phyloP scores from a whole-genome alignment of 192 early-diverging fungal species.

The Mortierella antarctica region DNA sequence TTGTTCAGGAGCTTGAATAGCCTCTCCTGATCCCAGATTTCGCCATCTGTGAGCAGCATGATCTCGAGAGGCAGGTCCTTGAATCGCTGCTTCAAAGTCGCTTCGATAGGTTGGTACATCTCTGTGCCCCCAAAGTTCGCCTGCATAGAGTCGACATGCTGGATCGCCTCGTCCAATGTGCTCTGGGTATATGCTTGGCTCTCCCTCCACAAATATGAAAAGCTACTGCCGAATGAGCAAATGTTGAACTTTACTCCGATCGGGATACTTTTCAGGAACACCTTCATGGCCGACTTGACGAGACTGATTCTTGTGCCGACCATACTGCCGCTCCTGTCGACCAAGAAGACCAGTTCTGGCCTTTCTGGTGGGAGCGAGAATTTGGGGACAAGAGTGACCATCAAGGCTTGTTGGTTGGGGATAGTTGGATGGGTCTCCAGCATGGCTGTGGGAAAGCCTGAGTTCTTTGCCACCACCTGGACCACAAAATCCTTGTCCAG shows the following conservation, averaged over 20 bases:
- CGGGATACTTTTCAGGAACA: conserved; percentile 63
- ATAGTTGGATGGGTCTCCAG: conserved; percentile 33
- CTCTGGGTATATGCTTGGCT: conserved; percentile 48
- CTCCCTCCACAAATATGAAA: conserved; percentile 51
- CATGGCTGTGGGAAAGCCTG: conserved; percentile 18
- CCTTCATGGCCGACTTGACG: conserved; percentile 50
- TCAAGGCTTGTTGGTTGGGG: conserved; percentile 16
- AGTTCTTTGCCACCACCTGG: conserved; percentile 16
- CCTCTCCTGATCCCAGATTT: conserved; percentile 58
- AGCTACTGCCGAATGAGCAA: conserved; percentile 56
- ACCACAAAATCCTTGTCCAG: conserved; percentile 29
- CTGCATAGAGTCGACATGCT: conserved; percentile 37
- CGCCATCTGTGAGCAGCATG: conserved; percentile 58
- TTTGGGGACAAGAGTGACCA: conserved; percentile 19
- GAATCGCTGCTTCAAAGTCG: conserved; percentile 25
- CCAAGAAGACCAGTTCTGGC: conserved; percentile 23
- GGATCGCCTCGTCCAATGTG: conserved; percentile 43
- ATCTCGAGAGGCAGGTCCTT: conserved; percentile 55
- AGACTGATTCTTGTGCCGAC: conserved; percentile 49
- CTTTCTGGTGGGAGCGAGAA: conserved; percentile 21
- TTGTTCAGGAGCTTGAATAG: conserved; percentile 44
- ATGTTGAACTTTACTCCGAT: conserved; percentile 60
- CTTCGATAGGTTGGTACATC: conserved; percentile 48
- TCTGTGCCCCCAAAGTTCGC: conserved; percentile 64
- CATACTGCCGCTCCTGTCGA: conserved; percentile 65